Conservation (phyloP, 2,329 filamentous ascomycete genomes). For the Colletotrichum filicis region DNA sequence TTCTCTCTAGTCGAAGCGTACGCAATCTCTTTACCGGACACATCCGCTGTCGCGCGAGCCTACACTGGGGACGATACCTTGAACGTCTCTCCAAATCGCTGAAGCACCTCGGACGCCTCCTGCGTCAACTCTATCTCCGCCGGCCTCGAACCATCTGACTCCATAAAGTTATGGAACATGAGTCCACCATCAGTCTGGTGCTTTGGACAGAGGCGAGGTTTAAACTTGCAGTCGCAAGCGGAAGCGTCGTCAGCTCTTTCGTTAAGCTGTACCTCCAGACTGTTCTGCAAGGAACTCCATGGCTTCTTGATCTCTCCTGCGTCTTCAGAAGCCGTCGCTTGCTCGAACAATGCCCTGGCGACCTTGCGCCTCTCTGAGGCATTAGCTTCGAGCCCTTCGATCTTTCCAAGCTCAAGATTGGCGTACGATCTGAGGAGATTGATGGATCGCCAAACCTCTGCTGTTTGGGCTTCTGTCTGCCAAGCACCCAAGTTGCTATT, state of each 20-base stretch:
- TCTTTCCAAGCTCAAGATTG: neutral
- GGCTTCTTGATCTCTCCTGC: neutral
- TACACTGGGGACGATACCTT: neutral
- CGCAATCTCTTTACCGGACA: neutral
- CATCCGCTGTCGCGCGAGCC: neutral
- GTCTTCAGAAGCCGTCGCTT: neutral
- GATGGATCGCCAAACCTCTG: conserved; percentile 13
- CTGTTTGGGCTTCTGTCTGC: neutral
- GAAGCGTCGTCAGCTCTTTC: neutral
- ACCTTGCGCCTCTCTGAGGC: neutral
- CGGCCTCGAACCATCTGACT: neutral
- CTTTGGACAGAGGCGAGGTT: conserved; percentile 2
- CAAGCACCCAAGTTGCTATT: neutral
- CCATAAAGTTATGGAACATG: conserved; percentile 26
- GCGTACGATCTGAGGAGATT: conserved; percentile 17
- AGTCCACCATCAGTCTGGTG: neutral
- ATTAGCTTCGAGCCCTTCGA: neutral
- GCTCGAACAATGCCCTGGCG: neutral
- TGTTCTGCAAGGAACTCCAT: neutral
- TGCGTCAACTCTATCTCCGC: conserved; percentile 19
- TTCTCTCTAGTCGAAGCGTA: neutral
- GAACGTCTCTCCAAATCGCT: neutral
- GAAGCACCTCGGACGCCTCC: conserved; percentile 2
- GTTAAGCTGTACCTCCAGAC: neutral
- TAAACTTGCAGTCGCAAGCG: conserved; percentile 12